These are phyloP conservation scores for Misopates orontium DNA, from an alignment of 257 asterid genomes.

Conservation along the genomic window DNA sequence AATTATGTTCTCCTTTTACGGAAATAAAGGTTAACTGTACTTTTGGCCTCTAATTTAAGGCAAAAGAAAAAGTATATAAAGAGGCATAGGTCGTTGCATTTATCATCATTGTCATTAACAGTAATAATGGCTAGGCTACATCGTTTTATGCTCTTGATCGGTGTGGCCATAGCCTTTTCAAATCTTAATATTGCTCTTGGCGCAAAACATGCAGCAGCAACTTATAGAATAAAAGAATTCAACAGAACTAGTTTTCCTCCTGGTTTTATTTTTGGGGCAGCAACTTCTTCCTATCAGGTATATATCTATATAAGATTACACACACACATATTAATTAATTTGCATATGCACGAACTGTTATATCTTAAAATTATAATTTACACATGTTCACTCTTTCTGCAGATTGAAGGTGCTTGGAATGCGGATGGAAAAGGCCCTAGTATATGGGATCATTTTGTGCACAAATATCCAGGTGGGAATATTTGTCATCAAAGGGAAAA, in stretches of 20 bases:
- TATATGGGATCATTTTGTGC: conserved; percentile 39
- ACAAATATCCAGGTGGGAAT: conserved; percentile 30
- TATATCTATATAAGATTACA: background rate
- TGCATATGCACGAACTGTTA: too few relatives aligned
- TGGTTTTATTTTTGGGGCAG: conserved; percentile 32
- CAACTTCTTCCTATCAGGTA: conserved; percentile 36
- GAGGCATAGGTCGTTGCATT: too few relatives aligned
- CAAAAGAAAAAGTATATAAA: too few relatives aligned
- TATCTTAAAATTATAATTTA: too few relatives aligned
- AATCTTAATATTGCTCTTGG: background rate
- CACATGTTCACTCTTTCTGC: background rate
- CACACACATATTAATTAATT: too few relatives aligned
- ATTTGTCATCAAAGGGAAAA: too few relatives aligned
- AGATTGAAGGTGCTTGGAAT: conserved; percentile 44
- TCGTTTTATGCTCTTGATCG: background rate
- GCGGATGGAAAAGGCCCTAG: conserved; percentile 40
- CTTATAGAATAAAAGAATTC: conserved; percentile 7
- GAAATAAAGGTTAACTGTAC: too few relatives aligned
- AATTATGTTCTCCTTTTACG: background rate
- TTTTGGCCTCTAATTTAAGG: too few relatives aligned
- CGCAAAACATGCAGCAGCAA: background rate
- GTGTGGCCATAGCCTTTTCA: conserved; percentile 2
- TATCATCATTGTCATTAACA: too few relatives aligned
- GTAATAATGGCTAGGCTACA: conserved; percentile 7
- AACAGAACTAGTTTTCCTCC: conserved; percentile 31